Percentiles rank a stretch among this genome's conserved stretches.
Evolutionary conservation across 2,329 filamentous ascomycete genomes (phyloP).

Genomic region (Acrocalymma vagum): DNA sequence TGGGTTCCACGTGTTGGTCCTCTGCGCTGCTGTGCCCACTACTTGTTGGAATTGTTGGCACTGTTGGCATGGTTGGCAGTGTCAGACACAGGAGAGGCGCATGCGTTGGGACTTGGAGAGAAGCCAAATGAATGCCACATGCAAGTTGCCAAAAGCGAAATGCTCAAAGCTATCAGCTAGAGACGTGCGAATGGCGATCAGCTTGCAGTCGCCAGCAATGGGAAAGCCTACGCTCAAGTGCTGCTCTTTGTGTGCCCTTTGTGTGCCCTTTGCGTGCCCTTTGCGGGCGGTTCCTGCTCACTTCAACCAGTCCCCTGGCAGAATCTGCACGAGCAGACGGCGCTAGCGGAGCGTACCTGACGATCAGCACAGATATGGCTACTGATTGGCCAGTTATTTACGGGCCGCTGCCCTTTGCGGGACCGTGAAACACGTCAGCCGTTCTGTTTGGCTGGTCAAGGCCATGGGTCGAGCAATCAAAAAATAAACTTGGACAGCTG

Average conservation of each 20-base stretch:
- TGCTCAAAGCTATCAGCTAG: too few species aligned
- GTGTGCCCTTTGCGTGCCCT: slow-evolving; percentile 21
- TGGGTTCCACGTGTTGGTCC: slow-evolving; percentile 19
- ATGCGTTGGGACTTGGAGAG: too few species aligned
- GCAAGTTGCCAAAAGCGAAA: too few species aligned
- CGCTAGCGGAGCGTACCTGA: slow-evolving; percentile 34
- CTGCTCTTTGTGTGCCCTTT: too few species aligned
- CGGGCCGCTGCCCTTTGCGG: slow-evolving; percentile 31
- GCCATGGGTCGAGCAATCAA: slow-evolving; percentile 6
- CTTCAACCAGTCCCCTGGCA: slow-evolving; percentile 26
- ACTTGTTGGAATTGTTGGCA: slow-evolving; percentile 17
- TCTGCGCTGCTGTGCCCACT: slow-evolving; percentile 15
- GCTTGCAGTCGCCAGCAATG: too few species aligned
- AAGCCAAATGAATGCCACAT: too few species aligned
- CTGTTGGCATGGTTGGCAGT: slow-evolving; percentile 5
- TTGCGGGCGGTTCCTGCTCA: slow-evolving; percentile 27
- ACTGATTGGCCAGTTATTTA: slow-evolving; percentile 29
- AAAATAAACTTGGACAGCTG: not conserved
- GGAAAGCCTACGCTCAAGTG: too few species aligned
- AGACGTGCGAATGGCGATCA: too few species aligned
- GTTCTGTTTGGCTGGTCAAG: slow-evolving; percentile 17
- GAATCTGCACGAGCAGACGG: slow-evolving; percentile 8
- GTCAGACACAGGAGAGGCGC: slow-evolving; percentile 20
- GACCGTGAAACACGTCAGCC: slow-evolving; percentile 35
- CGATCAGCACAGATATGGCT: slow-evolving; percentile 32